Base-by-base conservation (phyloP, 2,329 filamentous ascomycete species). In the Penicillium sp. region DNA sequence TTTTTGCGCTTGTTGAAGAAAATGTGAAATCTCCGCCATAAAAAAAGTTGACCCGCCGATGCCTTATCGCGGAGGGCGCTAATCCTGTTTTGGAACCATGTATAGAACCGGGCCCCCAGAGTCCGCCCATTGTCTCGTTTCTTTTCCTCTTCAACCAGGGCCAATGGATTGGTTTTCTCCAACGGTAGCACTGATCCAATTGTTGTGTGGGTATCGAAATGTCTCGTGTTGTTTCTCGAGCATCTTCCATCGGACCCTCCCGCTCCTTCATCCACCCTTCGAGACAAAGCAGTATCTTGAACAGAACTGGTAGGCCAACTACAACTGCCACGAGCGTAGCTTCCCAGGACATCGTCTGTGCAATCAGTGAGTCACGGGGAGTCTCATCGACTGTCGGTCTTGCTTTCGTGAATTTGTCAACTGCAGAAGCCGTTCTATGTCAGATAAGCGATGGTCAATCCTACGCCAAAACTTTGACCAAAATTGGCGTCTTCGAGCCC, bases 381-480 rank as follows among this genome's bases (percentile, higher is more conserved):
- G 86, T 97, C 5, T 89, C 91, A 23, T 92, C 93, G 0, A 90
- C 89, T 0, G 89, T 98, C 2, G 93, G 94, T 0, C 82, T 97
- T 46, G 91, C 92, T 3, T 93, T 97, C 71, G 83, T 97, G 72
- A 96, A 98, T 71, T 83, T 96, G 3, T 89, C 91, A 47, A 93
- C 91, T 2, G 91, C 90, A 45, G 92, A 97, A 77, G 91, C 88
- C 17, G 87, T 93, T 30, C 84, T 98, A 45, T 96, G 92, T 72
- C 92, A 97, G 71, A 94, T 98, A 66, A 93, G 90, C 72, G 94
- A 98, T 75, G 96, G 90, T 60, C 93, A 97, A 74, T 96, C 93
- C 38, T 98, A 96, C 73, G 89, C 93, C 61, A 90, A 89, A 71
- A 96, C 93, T 0, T 83, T 96, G 31, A 91, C 96, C 76, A 97